These are phyloP conservation scores for Xylaria intraflava DNA, from an alignment of 495 filamentous ascomycete species.

Conservation along the genomic window DNA sequence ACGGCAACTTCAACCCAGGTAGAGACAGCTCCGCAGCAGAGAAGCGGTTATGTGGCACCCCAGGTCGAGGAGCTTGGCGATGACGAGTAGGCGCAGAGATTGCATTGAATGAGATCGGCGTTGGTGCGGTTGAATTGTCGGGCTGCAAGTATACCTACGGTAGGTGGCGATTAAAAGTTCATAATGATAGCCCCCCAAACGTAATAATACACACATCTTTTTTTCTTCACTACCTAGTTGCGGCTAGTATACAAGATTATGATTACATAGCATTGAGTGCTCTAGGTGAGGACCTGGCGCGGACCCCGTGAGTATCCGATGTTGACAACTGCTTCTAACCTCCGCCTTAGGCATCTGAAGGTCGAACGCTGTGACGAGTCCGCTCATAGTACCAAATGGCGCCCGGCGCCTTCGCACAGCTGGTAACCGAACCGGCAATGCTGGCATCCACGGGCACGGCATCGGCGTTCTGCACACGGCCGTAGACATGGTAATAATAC, in stretches of 20 bases:
- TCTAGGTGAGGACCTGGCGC: too few species aligned
- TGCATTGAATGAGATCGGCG: constrained; percentile 10
- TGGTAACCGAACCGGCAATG: constrained; percentile 27
- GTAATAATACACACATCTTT: too few species aligned
- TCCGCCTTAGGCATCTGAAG: too few species aligned
- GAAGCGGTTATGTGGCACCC: constrained; percentile 45
- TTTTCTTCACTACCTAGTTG: too few species aligned
- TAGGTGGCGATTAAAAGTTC: not conserved
- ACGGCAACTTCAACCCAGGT: constrained; percentile 49
- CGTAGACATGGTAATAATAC: constrained; percentile 45
- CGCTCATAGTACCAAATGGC: constrained; percentile 41
- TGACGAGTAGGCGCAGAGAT: constrained; percentile 35
- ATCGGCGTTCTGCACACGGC: constrained; percentile 37
- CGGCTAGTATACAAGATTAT: too few species aligned
- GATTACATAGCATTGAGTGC: too few species aligned
- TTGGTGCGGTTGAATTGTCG: constrained; percentile 2
- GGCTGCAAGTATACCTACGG: not conserved
- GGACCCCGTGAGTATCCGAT: too few species aligned
- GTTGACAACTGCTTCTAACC: too few species aligned
- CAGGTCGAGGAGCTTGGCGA: constrained; percentile 63
- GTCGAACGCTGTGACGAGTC: constrained; percentile 8
- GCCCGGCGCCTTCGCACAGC: constrained; percentile 35
- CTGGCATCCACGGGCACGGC: constrained; percentile 35
- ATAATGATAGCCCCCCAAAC: too few species aligned
- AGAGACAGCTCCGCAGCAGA: constrained; percentile 38